Evolutionary conservation across 768 basidiomycete species (phyloP), one percentile per base, ranked within the genome.

Genomic region (Collybiopsis confluens): DNA sequence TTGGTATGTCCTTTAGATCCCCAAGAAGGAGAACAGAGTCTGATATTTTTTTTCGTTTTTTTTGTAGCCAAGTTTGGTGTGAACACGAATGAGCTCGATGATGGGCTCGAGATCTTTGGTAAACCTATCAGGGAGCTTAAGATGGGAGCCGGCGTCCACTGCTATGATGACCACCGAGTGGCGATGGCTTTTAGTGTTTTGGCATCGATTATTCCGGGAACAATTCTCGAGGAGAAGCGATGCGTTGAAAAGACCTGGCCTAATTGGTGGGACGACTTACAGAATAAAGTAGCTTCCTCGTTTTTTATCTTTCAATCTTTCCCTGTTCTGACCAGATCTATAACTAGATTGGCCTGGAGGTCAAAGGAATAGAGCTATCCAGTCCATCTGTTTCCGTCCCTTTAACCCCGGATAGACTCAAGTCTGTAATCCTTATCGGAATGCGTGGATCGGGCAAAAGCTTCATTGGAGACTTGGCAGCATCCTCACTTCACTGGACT

Each of bases 221-320:
- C 90, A 2, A 73, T 92, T 58, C 77, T 98, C 26, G 94, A 98
- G 64, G 96, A 98, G 73, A 96, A 96, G 70, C 78, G 95, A 51
- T 98, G 97, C 64, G 97, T 99, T 28, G 96, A 96, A 71, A 99
- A 99, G 80, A 99, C 96, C 0, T 99, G 96, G 96, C 97, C 97
- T 0, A 95, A 94, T 65, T 99, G 95, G 92, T 99, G 96, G 95
- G 97, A 98, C 65, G 97, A 98, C 68, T 76, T 99, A 23, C 83
- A 91, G 65, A 94, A 92, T 74, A 97, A 97, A 83, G 92, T 90
- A 47, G 2, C 73, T 41, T n/a, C 9, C 43, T 38, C 52, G 45
- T 10, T 9, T 26, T 8, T 8, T 36, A 13, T 27, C 42, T 23
- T 13, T 38, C 28, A 23, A 47, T 11, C 24, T 48, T 24, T 52